Base-by-base conservation (phyloP, 345 rosid genomes). In the Eucalyptus leucophloia region DNA sequence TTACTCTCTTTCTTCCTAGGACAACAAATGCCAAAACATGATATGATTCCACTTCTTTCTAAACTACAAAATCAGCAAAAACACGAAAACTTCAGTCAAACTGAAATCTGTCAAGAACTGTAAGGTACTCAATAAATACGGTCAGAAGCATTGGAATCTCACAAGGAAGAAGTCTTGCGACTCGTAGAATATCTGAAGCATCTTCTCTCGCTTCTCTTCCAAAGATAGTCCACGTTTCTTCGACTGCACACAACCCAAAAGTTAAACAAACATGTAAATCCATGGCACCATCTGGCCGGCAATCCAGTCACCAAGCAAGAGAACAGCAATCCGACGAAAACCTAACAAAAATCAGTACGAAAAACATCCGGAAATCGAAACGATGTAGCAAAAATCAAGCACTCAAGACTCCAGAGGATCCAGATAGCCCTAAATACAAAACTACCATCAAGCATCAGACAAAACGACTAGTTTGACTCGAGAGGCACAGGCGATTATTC, bases 191-290 rank as follows among this genome's bases (percentile, higher is more conserved):
- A 97, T 97, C 93, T 98, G 98, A 91, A 97, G 98, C 91, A 98
- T 96, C 96, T 94, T 97, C 95, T 96, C 99, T 24, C 99, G 95
- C 93, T 98, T 96, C 93, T 97, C 99, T 83, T 98, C 99, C 92
- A 98, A 91, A 30, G 99, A 97, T 87, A 98, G 97, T n/a, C 99
- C 99, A 42, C 99, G 94, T 93, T 94, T 96, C 96, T 98, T 97
- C 30, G 99, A 97, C 99, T 98, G 95, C 91, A 91, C 9, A 51
- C 88, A 72, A 90, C 69, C 44, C n/a, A 69, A 15, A 37, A 21
- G 26, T 19, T 14, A 18, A n/a, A n/a, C 28, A 9, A 87, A 49
- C 0, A 83, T 6, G 21, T 50, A n/a, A 86, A 86, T 67, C 77
- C 17, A 32, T 0, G 21, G 42, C 11, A 32, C 80, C 34, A 67